Evolutionary conservation across 2,329 filamentous ascomycete species (phyloP).

Genomic region (Beauveria pseudobassiana): DNA sequence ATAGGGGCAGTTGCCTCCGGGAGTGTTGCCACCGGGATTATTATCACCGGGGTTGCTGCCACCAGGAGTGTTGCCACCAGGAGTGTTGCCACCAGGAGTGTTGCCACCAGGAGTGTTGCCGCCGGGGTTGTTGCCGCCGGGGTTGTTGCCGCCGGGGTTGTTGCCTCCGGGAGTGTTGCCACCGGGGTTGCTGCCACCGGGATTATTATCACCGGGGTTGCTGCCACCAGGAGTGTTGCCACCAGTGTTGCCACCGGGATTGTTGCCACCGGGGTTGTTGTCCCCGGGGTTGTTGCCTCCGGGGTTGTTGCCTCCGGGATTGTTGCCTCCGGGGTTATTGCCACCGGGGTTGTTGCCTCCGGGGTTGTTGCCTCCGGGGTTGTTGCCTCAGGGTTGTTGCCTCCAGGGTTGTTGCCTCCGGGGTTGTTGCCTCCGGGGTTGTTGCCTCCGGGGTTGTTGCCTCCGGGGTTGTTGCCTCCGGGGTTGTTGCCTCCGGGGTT

Average conservation of each 20-base stretch:
- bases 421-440: background rate
- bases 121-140: background rate
- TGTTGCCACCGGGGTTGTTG: background rate
- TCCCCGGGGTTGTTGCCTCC: background rate
- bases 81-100: background rate
- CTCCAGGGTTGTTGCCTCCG: background rate
- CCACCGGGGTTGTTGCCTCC: background rate
- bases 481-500: background rate
- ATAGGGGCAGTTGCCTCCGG: background rate
- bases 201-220: background rate
- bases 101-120: background rate
- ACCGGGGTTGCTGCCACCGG: too few species aligned
- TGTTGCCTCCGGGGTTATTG: background rate
- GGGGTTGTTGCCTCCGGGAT: background rate
- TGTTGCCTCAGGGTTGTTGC: background rate
- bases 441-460: background rate
- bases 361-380: background rate
- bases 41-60: background rate
- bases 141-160: background rate
- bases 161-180: background rate
- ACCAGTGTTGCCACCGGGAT: background rate
- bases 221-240: background rate
- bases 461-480: background rate
- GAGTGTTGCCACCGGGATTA: background rate
- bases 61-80: background rate